Percentiles rank a stretch among this genome's conserved stretches.
phyloP scores from a whole-genome alignment of 306 rosid species.

The Pueraria montana region DNA sequence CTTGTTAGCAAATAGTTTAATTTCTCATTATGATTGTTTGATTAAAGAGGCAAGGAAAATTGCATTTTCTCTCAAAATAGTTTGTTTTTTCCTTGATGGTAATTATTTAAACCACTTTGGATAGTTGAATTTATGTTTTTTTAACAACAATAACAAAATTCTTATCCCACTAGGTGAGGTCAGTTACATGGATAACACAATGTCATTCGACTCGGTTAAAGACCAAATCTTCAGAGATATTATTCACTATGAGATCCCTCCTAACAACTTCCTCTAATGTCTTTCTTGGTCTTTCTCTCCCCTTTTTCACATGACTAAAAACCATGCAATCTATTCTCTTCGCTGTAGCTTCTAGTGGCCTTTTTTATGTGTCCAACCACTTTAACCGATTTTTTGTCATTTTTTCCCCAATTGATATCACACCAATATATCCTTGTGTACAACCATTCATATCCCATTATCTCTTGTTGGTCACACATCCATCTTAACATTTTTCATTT shows the following conservation, averaged over 20 bases:
- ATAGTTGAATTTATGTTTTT: conserved; percentile 30
- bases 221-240: background rate
- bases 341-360: background rate
- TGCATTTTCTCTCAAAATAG: conserved; percentile 13
- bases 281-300: background rate
- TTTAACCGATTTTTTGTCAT: background rate
- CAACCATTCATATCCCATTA: background rate
- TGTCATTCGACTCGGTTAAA: background rate
- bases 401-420: too few relatives aligned
- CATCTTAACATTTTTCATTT: background rate
- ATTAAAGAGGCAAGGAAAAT: conserved; percentile 8
- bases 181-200: background rate
- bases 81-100: background rate
- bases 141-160: background rate
- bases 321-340: background rate
- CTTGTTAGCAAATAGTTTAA: background rate
- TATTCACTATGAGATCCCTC: background rate
- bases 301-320: background rate
- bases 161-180: background rate
- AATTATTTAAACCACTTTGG: conserved; percentile 1
- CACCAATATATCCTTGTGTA: background rate
- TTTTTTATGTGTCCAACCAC: background rate
- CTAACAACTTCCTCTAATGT: background rate
- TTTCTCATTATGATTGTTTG: conserved; percentile 10
- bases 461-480: background rate